Evolutionary conservation across 345 rosid genomes (phyloP), one percentile per base, ranked within the genome.

Genomic region (Microthlaspi erraticum): DNA sequence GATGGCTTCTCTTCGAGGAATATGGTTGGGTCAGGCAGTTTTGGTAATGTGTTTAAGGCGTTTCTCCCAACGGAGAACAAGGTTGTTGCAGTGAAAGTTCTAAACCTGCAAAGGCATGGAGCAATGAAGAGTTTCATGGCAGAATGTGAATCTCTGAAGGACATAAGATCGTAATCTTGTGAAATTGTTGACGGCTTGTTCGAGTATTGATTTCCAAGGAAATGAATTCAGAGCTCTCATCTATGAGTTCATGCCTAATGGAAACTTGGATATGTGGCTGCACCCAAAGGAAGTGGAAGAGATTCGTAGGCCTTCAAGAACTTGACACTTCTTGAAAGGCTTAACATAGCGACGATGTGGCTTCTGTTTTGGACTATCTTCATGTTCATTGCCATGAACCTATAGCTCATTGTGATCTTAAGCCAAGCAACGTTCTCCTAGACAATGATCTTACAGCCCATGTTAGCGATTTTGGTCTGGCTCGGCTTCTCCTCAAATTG

Each of bases 171-270:
- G 86, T 32, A 83, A 84, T 66, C 80, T 86, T 19, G 66, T 82
- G 39, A 86, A 82, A 62, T 18, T 83, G 0, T 33, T 84, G 11
- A 80, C 82, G 2, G 80, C 76, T 20, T 86, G 88, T 62, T 81
- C 82, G 2, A 83, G 85, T 67, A 39, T 79, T 2, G 85, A 86
- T 48, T 54, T 34, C 3, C 51, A 70, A 10, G 80, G 86, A 41
- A 77, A 82, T 14, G 65, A 70, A 44, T 86, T 84, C 59, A 86
- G 77, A 72, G 88, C 90, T 10, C 62, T 83, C 7, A 53, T 86
- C 10, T 78, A 67, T 31, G 77, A 82, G 50, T 82, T 78, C 75
- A 80, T 86, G 87, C 60, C 79, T 0, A 81, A 83, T 29, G 86
- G 86, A 8, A 82, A 70, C 45, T 34, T 83, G 6, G 88, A 86